Evolutionary conservation across 371 early-diverging fungal species (phyloP), one percentile per base, ranked within the genome.

Genomic region (Rhizopus sp.): DNA sequence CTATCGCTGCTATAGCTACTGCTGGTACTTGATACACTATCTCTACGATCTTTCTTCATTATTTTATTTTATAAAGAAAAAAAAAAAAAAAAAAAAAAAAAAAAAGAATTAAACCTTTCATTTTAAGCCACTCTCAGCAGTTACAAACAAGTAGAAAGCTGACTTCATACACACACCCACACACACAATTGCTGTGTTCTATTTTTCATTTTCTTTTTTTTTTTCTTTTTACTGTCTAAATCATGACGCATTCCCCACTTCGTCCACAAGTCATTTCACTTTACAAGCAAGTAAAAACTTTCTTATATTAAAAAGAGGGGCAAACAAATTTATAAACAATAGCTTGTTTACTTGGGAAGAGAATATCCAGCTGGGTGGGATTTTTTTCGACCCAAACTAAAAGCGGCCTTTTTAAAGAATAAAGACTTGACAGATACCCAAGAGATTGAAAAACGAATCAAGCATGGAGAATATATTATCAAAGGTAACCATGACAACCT

Each of bases 351-450:
- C 61, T 65, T 86, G 15, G 86, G 86, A 0, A 72, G 83, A 50
- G 83, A 86, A 59, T 86, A 86, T 52, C 86, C 86, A 6, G 73
- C 75, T 32, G 84, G 84, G 7, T 81, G 82, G 5, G 65, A 80
- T 47, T 81, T 75, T 50, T 89, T 88, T 60, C 70, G 82, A 55
- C 76, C 77, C 6, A 73, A 76, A 47, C 66, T 88, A 38, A 86
- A 88, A 67, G 59, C 62, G 32, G 88, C 88, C 3, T 90, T 90
- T 59, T 41, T 83, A 53, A 88, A 87, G 65, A 87, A 88, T 60
- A 68, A 69, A 37, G 77, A 83, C 23, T 55, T 90, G 34, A 66
- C 41, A 15, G 72, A 77, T 23, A 72, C 76, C 15, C 69, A 77
- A 48, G 86, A 88, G 45, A 84, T 90, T 29, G 72, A 81, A 48